A percentile compares a stretch with the other conserved stretches of the same genome.
phyloP scores from a whole-genome alignment of 306 rosid genomes.

The Luffa acutangula region DNA sequence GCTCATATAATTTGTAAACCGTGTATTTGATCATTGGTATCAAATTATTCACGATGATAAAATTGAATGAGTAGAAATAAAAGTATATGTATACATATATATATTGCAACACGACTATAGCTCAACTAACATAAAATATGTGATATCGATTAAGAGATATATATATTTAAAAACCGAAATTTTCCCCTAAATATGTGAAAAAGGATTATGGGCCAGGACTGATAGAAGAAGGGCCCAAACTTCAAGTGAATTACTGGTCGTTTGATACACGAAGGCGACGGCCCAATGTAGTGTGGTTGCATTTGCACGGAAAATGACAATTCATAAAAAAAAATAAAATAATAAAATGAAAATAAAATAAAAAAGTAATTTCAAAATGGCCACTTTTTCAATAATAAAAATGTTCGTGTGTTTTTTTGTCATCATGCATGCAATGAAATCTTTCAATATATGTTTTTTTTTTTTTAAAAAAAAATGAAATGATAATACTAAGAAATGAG shows the following conservation, averaged over 20 bases:
- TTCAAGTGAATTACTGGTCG: not conserved
- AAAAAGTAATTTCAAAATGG: not conserved
- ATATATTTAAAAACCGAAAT: too few relatives aligned
- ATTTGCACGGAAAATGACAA: not conserved
- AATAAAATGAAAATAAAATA: not conserved
- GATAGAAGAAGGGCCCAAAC: not conserved
- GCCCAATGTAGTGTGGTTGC: not conserved
- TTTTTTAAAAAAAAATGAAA: not conserved
- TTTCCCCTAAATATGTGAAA: not conserved
- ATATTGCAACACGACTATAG: too few relatives aligned
- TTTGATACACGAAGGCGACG: not conserved
- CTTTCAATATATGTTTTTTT: not conserved
- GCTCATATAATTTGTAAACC: too few relatives aligned
- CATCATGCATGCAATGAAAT: not conserved
- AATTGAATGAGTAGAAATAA: too few relatives aligned
- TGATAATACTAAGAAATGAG: not conserved
- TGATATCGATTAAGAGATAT: too few relatives aligned
- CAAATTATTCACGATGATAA: too few relatives aligned
- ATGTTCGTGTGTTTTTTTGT: not conserved
- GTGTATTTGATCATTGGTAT: too few relatives aligned
- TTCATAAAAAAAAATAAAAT: not conserved
- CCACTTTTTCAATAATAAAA: not conserved
- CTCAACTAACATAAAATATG: too few relatives aligned
- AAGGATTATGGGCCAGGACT: not conserved
- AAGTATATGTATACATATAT: too few relatives aligned